Evolutionary conservation across 306 rosid genomes (phyloP).

Genomic region (Vigna nakashimae): DNA sequence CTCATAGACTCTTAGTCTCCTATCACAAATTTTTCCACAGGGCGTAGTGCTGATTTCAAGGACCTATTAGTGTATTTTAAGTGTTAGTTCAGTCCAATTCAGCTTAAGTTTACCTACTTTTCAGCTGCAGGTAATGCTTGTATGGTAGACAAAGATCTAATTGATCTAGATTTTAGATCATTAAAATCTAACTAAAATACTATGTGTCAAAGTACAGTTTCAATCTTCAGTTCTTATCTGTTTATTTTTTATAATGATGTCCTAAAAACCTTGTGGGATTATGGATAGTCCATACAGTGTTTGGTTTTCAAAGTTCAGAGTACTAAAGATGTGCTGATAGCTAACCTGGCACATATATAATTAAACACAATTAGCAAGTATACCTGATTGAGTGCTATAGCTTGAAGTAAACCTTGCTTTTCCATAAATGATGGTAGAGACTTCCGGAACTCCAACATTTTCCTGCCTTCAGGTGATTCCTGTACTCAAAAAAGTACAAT

Average conservation of each 20-base stretch:
- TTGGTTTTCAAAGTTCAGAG: constrained; percentile 24
- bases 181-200: background rate
- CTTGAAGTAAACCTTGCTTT: constrained; percentile 78
- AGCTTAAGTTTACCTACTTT: constrained; percentile 20
- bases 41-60: background rate
- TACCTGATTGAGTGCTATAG: constrained; percentile 89
- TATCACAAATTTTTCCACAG: constrained; percentile 4
- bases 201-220: background rate
- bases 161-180: constrained; percentile 22
- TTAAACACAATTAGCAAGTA: constrained; percentile 36
- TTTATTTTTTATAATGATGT: constrained; percentile 11
- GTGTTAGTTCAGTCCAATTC: constrained; percentile 24
- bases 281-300: background rate
- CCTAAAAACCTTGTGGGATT: constrained; percentile 19
- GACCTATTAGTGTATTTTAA: background rate
- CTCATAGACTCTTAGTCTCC: no score
- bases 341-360: constrained; percentile 27
- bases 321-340: constrained; percentile 10
- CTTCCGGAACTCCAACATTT: constrained; percentile 78
- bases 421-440: constrained; percentile 85
- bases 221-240: background rate
- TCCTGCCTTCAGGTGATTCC: constrained; percentile 88
- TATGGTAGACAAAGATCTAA: background rate
- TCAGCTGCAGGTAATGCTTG: constrained; percentile 3
- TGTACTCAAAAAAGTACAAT: constrained; percentile 40